These are phyloP conservation scores for Penicillium paxilli DNA, from an alignment of 495 filamentous ascomycete species.

Conservation along the genomic window DNA sequence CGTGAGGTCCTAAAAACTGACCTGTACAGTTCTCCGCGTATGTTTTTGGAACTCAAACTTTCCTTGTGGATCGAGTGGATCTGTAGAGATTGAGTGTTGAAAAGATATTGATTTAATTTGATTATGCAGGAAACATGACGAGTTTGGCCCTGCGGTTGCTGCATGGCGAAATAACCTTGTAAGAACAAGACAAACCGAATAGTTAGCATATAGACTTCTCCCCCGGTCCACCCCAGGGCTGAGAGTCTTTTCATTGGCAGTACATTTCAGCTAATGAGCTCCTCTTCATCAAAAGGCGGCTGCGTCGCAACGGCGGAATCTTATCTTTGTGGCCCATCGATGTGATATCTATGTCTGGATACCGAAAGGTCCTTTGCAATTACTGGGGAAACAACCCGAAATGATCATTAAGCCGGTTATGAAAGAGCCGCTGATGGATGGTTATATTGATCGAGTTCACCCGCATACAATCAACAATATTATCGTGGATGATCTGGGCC, in stretches of 20 bases:
- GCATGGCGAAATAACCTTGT: constrained; percentile 56
- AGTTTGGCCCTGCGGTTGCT: constrained; percentile 29
- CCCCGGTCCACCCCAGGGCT: neutral
- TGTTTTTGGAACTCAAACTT: neutral
- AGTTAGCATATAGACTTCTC: neutral
- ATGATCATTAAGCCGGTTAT: constrained; percentile 65
- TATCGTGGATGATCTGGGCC: constrained; percentile 74
- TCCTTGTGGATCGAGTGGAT: no score
- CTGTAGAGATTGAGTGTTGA: neutral
- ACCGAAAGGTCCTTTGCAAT: constrained; percentile 66
- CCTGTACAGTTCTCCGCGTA: constrained; percentile 23
- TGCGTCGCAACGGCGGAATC: constrained; percentile 58
- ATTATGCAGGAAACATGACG: constrained; percentile 30
- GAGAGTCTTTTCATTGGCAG: no score
- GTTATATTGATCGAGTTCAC: constrained; percentile 53
- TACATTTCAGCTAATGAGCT: neutral
- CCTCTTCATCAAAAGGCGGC: constrained; percentile 49
- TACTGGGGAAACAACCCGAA: constrained; percentile 57
- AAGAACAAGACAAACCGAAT: constrained; percentile 1
- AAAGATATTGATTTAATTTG: neutral
- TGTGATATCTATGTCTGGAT: constrained; percentile 73
- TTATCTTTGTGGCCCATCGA: constrained; percentile 77
- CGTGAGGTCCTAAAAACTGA: constrained; percentile 19
- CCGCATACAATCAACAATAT: constrained; percentile 80
- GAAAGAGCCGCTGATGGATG: constrained; percentile 45